Base-by-base conservation (phyloP, 2,329 filamentous ascomycete species). In the Hymenoscyphus salicellus region DNA sequence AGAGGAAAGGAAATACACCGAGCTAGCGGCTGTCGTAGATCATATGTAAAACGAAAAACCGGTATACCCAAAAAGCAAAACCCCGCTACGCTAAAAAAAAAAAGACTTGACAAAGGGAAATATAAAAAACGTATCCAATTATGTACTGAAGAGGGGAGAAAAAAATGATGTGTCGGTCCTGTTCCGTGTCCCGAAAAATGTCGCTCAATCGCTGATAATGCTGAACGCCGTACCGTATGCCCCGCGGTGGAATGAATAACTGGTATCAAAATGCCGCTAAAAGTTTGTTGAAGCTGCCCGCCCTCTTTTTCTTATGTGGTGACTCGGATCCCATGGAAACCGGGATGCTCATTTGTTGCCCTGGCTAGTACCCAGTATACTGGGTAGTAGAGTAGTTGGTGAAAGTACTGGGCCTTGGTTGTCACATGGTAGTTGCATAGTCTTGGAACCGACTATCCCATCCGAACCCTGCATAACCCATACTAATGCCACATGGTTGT, bases 341-440 rank as follows among this genome's bases (percentile, higher is more conserved):
- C 32, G 58, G 65, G 65, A 57, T 52, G 20, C 10, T 69, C 65
- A 66, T 63, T 71, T 68, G 36, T 62, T 73, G 72, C 71, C 70
- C 72, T 64, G 66, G 58, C 70, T 75, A 73, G 65, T 70, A 71
- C 79, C 78, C 87, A 5, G 82, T 81, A 3, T 83, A 32, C 33
- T 63, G 83, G 43, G 79, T 78, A 71, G 72, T 86, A 70, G 84
- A 83, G 57, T 80, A 77, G 68, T 73, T 79, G 65, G 67, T 68
- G 38, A 69, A 72, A 68, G 65, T 77, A 77, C 55, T 70, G 74
- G 74, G 71, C 73, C 69, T 74, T 86, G 83, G 79, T 86, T 85
- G 83, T 91, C 90, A 97, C 83, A 96, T 96, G 70, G 89, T 93
- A 68, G 91, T 89, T 71, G 91, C 85, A 77, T 93, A 96, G 78